phyloP scores from a whole-genome alignment of 169 alveolate species.

The Plasmodium cynomolgi region DNA sequence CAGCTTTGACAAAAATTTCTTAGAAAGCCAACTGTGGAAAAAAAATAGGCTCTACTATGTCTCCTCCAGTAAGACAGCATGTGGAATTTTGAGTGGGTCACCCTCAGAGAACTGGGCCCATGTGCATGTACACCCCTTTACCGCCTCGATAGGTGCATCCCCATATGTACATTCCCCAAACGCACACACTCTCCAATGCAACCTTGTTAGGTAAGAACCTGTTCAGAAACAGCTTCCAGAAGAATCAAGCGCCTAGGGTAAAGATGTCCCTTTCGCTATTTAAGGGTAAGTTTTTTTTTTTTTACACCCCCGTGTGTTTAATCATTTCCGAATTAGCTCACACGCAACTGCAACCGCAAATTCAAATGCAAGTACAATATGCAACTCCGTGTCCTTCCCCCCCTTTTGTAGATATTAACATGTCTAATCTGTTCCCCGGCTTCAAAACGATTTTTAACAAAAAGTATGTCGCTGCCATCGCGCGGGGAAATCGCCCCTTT shows the following conservation, averaged over 20 bases:
- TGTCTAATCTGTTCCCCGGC: conserved; percentile 58
- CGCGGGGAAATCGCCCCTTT: neutral
- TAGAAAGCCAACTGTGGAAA: neutral
- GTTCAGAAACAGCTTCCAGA: conserved; percentile 12
- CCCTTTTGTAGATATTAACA: conserved; percentile 10
- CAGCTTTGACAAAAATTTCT: neutral
- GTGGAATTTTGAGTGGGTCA: neutral
- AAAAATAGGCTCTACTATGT: conserved; percentile 25
- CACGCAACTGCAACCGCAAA: neutral
- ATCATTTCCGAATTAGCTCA: neutral
- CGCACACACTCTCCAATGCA: neutral
- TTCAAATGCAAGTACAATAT: neutral
- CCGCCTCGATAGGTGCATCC: neutral
- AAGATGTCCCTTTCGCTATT: conserved; percentile 20
- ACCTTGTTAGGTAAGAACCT: conserved; percentile 11
- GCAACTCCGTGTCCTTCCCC: neutral
- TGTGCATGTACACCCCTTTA: neutral
- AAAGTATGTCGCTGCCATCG: conserved; percentile 5
- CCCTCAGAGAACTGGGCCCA: neutral
- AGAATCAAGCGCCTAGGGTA: conserved; percentile 14
- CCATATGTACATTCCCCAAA: neutral
- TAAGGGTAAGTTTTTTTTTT: conserved; percentile 14
- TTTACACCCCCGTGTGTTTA: neutral
- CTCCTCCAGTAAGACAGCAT: conserved; percentile 18
- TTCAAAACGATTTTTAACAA: conserved; percentile 49